Evolutionary conservation across 2,329 filamentous ascomycete species (phyloP), one percentile per base, ranked within the genome.

Genomic region (Amesomyces nigricolor): DNA sequence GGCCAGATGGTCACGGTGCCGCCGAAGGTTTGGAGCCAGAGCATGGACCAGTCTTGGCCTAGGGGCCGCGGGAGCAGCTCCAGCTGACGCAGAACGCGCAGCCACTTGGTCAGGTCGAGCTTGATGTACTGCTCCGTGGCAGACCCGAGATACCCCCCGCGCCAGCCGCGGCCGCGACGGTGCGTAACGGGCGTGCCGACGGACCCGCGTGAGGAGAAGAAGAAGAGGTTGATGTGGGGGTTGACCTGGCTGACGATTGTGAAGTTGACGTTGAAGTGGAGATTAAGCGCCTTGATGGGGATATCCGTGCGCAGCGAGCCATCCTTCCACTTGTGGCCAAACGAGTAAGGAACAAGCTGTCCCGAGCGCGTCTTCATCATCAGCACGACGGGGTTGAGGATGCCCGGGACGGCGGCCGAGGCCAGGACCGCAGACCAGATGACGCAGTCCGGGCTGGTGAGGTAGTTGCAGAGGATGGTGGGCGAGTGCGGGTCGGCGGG

Each of bases 261-360:
- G 71, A 97, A 99, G 69, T 95, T 96, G 70, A 97, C 94, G 70
- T 97, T 97, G 77, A 99, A 99, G 68, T 97, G 90, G 1, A 96
- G 78, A 69, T 99, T 97, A 50, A 99, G 78, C 1, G 91, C 88
- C 71, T 92, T 94, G 66, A 99, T 83, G 0, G 94, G 94, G 29
- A 99, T 96, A 66, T 99, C 94, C 1, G 94, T 99, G 38, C 94
- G 82, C 53, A 99, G 74, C 63, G 88, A 94, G 51, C 94, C 94
- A 69, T 99, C 94, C 72, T 99, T 99, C 94, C 94, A 99, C 73
- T 97, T 97, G 76, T 97, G 91, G 0, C 94, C 94, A 67, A 99
- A 99, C 0, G 89, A 95, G 71, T 96, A 99, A 0, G 94, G 94
- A 0, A 84, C 83, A 4, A 99, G 77, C 2, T 78, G 84, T 1